Evolutionary conservation across 345 rosid species (phyloP).

Genomic region (Viola odorata): DNA sequence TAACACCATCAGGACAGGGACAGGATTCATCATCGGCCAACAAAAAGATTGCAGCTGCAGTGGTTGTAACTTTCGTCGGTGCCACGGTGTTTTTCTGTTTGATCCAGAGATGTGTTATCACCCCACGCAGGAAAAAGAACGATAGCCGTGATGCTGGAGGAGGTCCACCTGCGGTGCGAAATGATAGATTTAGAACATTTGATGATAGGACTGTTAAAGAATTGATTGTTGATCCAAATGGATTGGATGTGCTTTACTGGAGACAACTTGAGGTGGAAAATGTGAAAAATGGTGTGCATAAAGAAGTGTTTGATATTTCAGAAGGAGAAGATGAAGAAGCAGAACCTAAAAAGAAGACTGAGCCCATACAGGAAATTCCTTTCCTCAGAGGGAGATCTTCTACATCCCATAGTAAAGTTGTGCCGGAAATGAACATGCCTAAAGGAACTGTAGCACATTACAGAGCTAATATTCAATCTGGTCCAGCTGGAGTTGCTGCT

Average conservation of each 20-base stretch:
- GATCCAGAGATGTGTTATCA: slow-evolving; percentile 29
- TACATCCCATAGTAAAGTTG: slow-evolving; percentile 32
- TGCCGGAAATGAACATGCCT: slow-evolving; percentile 7
- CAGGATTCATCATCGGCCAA: slow-evolving; percentile 20
- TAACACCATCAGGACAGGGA: neutral
- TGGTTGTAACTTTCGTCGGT: slow-evolving; percentile 45
- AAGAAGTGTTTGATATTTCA: slow-evolving; percentile 17
- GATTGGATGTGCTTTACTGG: slow-evolving; percentile 79
- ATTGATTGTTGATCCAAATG: slow-evolving; percentile 63
- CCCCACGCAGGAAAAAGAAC: slow-evolving; percentile 33
- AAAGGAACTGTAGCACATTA: too few relatives aligned
- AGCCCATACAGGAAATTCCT: slow-evolving; percentile 47
- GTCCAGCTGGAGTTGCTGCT: slow-evolving; percentile 1
- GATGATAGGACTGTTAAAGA: slow-evolving; percentile 40
- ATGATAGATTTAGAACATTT: slow-evolving; percentile 10
- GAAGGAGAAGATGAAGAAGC: slow-evolving; percentile 20
- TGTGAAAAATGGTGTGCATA: slow-evolving; percentile 22
- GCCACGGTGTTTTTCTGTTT: slow-evolving; percentile 49
- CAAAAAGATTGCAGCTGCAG: slow-evolving; percentile 43
- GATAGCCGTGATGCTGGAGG: slow-evolving; percentile 12
- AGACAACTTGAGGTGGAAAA: slow-evolving; percentile 38
- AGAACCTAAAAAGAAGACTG: slow-evolving; percentile 13
- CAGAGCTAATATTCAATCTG: slow-evolving; percentile 10
- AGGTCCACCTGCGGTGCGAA: slow-evolving; percentile 10
- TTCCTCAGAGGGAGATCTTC: slow-evolving; percentile 63